Evolutionary conservation across 2,329 filamentous ascomycete genomes (phyloP).

Genomic region (Claviceps paspali): DNA sequence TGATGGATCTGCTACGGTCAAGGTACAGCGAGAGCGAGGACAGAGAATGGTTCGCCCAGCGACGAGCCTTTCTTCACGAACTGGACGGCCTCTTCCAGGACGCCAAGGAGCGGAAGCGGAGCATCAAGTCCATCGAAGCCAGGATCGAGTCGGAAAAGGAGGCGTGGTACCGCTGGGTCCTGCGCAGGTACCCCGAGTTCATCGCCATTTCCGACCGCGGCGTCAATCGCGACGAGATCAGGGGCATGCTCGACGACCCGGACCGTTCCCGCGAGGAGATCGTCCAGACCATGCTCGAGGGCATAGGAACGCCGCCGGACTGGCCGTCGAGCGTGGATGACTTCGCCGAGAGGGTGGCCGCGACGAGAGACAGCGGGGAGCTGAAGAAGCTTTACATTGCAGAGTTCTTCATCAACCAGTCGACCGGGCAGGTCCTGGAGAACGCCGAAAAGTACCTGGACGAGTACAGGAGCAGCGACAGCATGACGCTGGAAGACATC

Average conservation of each 20-base stretch:
- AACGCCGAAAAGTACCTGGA: slow-evolving; percentile 25
- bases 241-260: slow-evolving; percentile 21
- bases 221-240: slow-evolving; percentile 17
- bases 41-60: slow-evolving; percentile 36
- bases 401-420: slow-evolving; percentile 25
- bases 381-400: slow-evolving; percentile 24
- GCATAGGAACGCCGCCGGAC: slow-evolving; percentile 18
- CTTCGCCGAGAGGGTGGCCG: slow-evolving; percentile 19
- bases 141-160: slow-evolving; percentile 36
- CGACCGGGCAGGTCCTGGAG: slow-evolving; percentile 18
- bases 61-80: slow-evolving; percentile 32
- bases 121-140: slow-evolving; percentile 30
- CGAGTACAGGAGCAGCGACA: slow-evolving; percentile 14
- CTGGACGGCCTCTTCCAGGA: slow-evolving; percentile 34
- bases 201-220: slow-evolving; percentile 17
- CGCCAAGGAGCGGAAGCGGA: slow-evolving; percentile 27
- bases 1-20: slow-evolving; percentile 29
- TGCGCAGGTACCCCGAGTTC: slow-evolving; percentile 24
- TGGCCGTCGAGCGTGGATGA: slow-evolving; percentile 19
- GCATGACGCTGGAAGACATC: slow-evolving; percentile 17
- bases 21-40: slow-evolving; percentile 20
- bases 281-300: slow-evolving; percentile 20
- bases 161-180: slow-evolving; percentile 34
- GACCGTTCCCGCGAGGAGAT: slow-evolving; percentile 22
- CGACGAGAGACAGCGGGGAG: slow-evolving; percentile 16